Conservation (phyloP, 2,329 filamentous ascomycete genomes). For the Trichoderma guizhouense region DNA sequence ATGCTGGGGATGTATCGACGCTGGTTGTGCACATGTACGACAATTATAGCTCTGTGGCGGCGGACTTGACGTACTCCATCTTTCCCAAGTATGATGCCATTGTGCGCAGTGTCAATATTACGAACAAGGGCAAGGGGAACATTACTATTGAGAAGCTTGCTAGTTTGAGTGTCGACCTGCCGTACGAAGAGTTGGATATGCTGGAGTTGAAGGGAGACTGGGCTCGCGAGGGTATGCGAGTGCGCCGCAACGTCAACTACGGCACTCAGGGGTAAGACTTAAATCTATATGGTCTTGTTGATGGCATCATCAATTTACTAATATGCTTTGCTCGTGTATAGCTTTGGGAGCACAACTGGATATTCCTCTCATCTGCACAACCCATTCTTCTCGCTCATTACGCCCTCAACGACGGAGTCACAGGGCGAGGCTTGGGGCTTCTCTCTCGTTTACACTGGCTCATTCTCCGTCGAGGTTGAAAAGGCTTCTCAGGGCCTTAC, state of each 20-base stretch:
- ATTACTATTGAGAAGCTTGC: conserved; percentile 55
- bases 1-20: conserved; percentile 54
- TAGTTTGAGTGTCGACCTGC: conserved; percentile 60
- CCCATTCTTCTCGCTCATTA: conserved; percentile 57
- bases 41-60: conserved; percentile 54
- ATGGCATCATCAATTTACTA: background rate
- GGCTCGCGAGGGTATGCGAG: conserved; percentile 55
- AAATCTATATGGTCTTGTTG: background rate
- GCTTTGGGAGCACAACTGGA: conserved; percentile 58
- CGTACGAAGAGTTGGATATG: conserved; percentile 59
- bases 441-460: conserved; percentile 62
- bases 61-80: conserved; percentile 60
- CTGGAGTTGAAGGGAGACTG: conserved; percentile 61
- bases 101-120: conserved; percentile 58
- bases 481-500: conserved; percentile 60
- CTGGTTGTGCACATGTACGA: conserved; percentile 57
- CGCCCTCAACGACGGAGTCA: conserved; percentile 56
- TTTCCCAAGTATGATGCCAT: conserved; percentile 61
- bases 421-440: conserved; percentile 63
- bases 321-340: conserved; percentile 25
- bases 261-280: conserved; percentile 50
- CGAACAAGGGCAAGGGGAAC: conserved; percentile 52
- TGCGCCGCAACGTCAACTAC: conserved; percentile 53
- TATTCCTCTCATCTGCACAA: conserved; percentile 64
- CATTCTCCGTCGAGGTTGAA: conserved; percentile 59